Evolutionary conservation across 2,329 filamentous ascomycete species (phyloP), one percentile per base, ranked within the genome.

Genomic region (Neofusicoccum laricinum): DNA sequence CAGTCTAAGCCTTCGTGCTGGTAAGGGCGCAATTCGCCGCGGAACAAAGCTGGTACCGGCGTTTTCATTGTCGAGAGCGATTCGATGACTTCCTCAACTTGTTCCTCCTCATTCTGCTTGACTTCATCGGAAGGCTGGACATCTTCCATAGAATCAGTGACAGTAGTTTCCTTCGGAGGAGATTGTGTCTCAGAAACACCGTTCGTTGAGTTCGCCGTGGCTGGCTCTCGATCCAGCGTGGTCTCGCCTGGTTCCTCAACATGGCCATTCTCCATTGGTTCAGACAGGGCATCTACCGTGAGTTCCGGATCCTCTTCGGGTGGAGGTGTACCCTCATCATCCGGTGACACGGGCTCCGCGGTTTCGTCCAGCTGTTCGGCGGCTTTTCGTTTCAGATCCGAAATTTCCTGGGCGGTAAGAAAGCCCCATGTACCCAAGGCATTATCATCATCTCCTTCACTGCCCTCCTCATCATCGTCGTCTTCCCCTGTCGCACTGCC

Each of bases 1-100:
- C 95, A 99, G 75, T 99, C 95, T 7, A 99, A 80, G n/a, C 95
- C 96, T 72, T 92, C 91, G 72, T 97, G 95, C 71, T 99, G 95
- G 73, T 99, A 99, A 75, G 97, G 94, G 75, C 96, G 90, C 11
- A 99, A 81, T 0, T 88, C 96, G 19, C 95, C 95, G 57, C 95
- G 89, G 0, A 97, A 81, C 11, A 99, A 84, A 66, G 71, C 92
- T 64, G 67, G 77, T 90, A 64, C 62, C 25, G 62, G 62, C 7
- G 88, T 93, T 69, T 89, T 90, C 65, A 75, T 79, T 8, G 43
- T 57, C 10, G 62, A 48, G 3, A 17, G 7, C 2, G 57, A 41
- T 14, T 71, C 69, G 17, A 76, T 72, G 30, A 25, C 53, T 30
- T 69, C 77, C 69, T 6, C 68, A 66, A 34, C 68, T 66, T 40